These are phyloP conservation scores for Antitrichia curtipendula DNA, from an alignment of 225 moss, liverwort and hornwort genomes.

Conservation along the genomic window DNA sequence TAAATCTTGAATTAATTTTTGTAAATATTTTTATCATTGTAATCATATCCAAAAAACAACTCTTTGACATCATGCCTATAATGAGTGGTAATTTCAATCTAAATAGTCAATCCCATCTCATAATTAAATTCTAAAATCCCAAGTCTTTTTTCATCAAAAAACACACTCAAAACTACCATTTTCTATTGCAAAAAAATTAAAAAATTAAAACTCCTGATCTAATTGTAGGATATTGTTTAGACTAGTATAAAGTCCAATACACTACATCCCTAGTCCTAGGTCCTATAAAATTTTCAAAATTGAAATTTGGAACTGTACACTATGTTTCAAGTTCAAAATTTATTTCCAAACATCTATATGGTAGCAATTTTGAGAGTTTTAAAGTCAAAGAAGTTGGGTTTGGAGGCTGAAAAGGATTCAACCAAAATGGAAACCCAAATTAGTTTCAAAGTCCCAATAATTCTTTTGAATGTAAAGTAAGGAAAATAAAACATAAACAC, in stretches of 20 bases:
- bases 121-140: not conserved
- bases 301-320: not conserved
- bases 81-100: not conserved
- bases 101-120: not conserved
- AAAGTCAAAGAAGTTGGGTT: rapidly evolving
- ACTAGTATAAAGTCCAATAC: too few relatives aligned
- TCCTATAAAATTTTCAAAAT: not conserved
- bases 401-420: too few relatives aligned
- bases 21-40: not conserved
- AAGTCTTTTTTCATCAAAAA: not conserved
- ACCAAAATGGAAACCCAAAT: not conserved
- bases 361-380: not conserved
- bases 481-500: rapidly evolving
- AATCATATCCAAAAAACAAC: not conserved
- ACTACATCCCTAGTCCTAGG: too few relatives aligned
- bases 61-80: rapidly evolving
- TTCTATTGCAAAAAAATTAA: not conserved
- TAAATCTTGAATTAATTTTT: not conserved
- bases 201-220: too few relatives aligned
- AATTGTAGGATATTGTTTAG: too few relatives aligned
- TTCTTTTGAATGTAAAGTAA: not conserved
- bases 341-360: not conserved
- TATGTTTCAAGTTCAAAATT: not conserved
- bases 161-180: not conserved
- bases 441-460: not conserved